phyloP scores from a whole-genome alignment of 2,329 filamentous ascomycete genomes.

The Xylariaceae sp. region DNA sequence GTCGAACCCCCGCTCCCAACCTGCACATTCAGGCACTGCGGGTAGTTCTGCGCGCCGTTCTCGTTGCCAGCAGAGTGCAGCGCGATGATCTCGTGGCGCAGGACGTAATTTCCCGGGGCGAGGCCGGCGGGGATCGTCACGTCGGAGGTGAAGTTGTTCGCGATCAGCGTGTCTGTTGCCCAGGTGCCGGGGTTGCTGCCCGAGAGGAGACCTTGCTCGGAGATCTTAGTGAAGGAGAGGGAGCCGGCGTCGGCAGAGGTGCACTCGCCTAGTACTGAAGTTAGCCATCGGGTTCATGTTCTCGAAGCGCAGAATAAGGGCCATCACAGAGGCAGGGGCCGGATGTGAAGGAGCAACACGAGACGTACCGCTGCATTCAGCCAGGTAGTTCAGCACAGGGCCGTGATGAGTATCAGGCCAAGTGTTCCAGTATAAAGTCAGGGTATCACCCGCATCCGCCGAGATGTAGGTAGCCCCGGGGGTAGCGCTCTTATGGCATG shows the following conservation, averaged over 20 bases:
- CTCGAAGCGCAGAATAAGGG: background rate
- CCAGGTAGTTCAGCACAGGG: constrained; percentile 33
- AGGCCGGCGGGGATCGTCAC: constrained; percentile 38
- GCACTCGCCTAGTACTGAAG: constrained; percentile 26
- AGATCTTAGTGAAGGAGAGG: constrained; percentile 28
- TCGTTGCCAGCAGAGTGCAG: constrained; percentile 37
- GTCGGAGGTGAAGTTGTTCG: constrained; percentile 42
- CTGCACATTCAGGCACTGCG: constrained; percentile 52
- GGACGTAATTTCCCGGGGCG: constrained; percentile 42
- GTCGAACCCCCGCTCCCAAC: constrained; percentile 45
- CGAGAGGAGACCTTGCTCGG: constrained; percentile 18
- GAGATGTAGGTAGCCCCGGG: constrained; percentile 27
- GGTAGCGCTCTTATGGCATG: constrained; percentile 39
- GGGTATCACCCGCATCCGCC: constrained; percentile 23
- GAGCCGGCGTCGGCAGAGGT: constrained; percentile 20
- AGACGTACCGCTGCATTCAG: constrained; percentile 22
- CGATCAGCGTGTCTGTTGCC: constrained; percentile 37
- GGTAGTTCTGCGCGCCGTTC: constrained; percentile 45
- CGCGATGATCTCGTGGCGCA: constrained; percentile 47
- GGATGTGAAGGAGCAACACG: too few species aligned
- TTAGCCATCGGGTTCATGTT: background rate
- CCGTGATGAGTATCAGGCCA: constrained; percentile 32
- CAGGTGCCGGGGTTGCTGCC: constrained; percentile 29
- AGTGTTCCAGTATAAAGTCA: constrained; percentile 29
- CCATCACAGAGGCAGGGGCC: background rate